Conservation (phyloP, 179 eudicot species). For the Silene noctiflora region DNA sequence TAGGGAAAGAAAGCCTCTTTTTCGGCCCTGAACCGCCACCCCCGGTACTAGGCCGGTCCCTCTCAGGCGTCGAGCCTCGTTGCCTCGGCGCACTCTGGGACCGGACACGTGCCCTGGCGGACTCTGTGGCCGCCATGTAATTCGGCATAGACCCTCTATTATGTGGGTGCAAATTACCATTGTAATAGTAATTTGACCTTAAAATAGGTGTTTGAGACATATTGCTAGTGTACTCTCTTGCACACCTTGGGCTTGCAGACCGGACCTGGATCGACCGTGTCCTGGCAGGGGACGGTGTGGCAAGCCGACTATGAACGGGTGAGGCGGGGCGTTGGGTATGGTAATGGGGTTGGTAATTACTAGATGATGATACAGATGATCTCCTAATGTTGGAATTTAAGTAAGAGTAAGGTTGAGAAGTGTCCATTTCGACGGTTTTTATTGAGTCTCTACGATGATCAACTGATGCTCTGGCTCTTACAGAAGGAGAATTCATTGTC, state of each 20-base stretch:
- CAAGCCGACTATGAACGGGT: slow-evolving; percentile 45
- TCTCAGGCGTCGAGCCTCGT: slow-evolving; percentile 67
- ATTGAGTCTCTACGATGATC: slow-evolving; percentile 50
- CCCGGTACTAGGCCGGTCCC: slow-evolving; percentile 44
- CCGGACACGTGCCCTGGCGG: slow-evolving; percentile 64
- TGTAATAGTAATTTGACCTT: slow-evolving; percentile 50
- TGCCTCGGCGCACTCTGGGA: slow-evolving; percentile 83
- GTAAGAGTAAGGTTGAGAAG: slow-evolving; percentile 56
- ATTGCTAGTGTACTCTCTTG: slow-evolving; percentile 7
- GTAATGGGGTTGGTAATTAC: slow-evolving; percentile 26
- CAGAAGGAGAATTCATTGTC: slow-evolving; percentile 14
- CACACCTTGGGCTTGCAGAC: slow-evolving; percentile 66
- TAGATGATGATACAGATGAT: slow-evolving; percentile 31
- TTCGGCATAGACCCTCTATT: slow-evolving; percentile 44
- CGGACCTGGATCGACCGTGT: slow-evolving; percentile 62
- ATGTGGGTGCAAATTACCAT: neutral
- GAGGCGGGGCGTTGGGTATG: slow-evolving; percentile 50
- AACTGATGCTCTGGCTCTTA: slow-evolving; percentile 48
- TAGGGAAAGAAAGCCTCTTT: slow-evolving; percentile 67
- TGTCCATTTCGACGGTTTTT: slow-evolving; percentile 78
- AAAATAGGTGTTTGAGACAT: slow-evolving; percentile 62
- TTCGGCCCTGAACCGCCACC: slow-evolving; percentile 34
- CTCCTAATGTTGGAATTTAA: slow-evolving; percentile 41
- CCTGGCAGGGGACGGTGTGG: slow-evolving; percentile 62
- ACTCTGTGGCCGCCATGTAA: slow-evolving; percentile 82